Conservation (phyloP, 116 monocot species). For the Zostera marina region DNA sequence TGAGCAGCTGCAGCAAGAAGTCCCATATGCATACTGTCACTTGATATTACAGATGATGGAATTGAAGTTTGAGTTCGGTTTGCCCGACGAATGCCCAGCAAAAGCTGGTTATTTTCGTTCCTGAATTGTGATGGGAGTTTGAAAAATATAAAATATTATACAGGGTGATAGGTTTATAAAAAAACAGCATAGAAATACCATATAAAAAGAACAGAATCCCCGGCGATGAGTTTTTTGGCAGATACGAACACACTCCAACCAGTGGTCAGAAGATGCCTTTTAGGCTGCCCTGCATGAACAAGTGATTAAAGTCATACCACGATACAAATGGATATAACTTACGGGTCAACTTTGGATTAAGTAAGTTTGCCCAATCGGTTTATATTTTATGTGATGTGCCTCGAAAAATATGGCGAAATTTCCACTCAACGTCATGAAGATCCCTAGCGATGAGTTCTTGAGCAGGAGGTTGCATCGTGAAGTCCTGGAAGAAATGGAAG, state of each 20-base stretch:
- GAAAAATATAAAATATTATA: not conserved
- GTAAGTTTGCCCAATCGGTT: no score
- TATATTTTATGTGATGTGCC: conserved; percentile 15
- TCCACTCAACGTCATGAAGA: conserved; percentile 89
- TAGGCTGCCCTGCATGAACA: conserved; percentile 52
- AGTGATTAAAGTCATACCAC: not conserved
- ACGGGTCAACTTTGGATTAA: not conserved
- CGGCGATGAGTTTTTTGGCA: conserved; percentile 81
- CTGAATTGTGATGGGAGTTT: conserved; percentile 10
- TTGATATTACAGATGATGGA: conserved; percentile 92
- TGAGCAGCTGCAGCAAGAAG: conserved; percentile 98
- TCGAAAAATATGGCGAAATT: conserved; percentile 89
- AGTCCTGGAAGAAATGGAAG: conserved; percentile 47
- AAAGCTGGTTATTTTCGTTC: conserved; percentile 94
- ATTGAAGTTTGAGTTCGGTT: conserved; percentile 65
- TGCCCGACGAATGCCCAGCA: conserved; percentile 76
- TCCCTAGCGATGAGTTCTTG: conserved; percentile 91
- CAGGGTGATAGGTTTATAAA: not conserved
- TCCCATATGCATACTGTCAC: conserved; percentile 97
- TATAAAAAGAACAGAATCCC: conserved; percentile 81
- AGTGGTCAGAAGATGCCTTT: conserved; percentile 81
- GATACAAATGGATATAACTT: not conserved
- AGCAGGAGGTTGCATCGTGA: conserved; percentile 74
- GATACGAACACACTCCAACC: conserved; percentile 90
- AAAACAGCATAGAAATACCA: conserved; percentile 20